These are phyloP conservation scores for Boletus edulis DNA, from an alignment of 768 basidiomycete genomes.

Conservation along the genomic window DNA sequence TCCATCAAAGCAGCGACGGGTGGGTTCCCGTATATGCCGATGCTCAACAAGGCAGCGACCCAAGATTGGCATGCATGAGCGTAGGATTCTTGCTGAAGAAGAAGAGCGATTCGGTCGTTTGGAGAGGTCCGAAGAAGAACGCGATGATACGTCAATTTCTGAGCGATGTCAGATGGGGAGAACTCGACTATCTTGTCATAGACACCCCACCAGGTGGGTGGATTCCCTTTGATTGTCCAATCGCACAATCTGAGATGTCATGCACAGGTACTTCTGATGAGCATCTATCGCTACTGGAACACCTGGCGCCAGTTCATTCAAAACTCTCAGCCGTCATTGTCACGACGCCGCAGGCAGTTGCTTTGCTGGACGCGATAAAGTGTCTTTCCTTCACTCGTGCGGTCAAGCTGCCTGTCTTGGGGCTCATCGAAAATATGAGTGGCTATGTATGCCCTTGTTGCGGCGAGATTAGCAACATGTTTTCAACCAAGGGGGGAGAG, in stretches of 20 bases:
- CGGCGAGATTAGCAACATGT: conserved; percentile 91
- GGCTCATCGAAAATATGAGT: conserved; percentile 97
- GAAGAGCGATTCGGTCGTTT: conserved; percentile 91
- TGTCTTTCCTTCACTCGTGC: conserved; percentile 93
- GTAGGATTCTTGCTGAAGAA: conserved; percentile 93
- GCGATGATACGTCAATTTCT: conserved; percentile 97
- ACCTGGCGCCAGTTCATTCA: conserved; percentile 80
- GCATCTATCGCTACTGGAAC: conserved; percentile 92
- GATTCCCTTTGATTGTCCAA: not conserved
- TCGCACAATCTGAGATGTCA: conserved; percentile 4
- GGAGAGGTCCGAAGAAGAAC: conserved; percentile 98
- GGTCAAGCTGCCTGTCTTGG: conserved; percentile 82
- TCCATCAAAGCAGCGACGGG: conserved; percentile 91
- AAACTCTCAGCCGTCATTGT: conserved; percentile 85
- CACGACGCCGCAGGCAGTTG: conserved; percentile 96
- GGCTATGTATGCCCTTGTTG: conserved; percentile 98
- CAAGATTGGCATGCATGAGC: conserved; percentile 90
- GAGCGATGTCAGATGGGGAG: conserved; percentile 93
- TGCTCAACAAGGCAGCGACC: conserved; percentile 44
- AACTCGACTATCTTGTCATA: conserved; percentile 87
- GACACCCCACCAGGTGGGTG: conserved; percentile 93
- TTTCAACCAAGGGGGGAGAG: conserved; percentile 91
- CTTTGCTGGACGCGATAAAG: conserved; percentile 93
- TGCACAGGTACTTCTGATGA: conserved; percentile 93
- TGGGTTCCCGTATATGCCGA: conserved; percentile 99